Base-by-base conservation (phyloP, 2,329 filamentous ascomycete species). In the Sphaerulina musiva region DNA sequence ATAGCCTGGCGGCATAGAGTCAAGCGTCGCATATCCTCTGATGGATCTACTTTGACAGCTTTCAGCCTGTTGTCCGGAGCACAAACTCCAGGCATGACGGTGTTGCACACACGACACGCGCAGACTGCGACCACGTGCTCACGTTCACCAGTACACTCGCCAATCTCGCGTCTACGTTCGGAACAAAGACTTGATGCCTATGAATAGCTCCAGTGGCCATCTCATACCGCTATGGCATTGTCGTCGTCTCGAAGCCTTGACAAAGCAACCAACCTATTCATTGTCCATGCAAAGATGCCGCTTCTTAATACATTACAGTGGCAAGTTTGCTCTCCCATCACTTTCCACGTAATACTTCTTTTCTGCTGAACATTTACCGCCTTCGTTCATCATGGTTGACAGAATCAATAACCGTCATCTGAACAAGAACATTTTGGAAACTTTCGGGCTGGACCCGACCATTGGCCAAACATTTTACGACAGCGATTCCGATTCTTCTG, bases 401-500 rank as follows among this genome's bases (percentile, higher is more conserved):
- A 11, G 10, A 38, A 38, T 38, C 10, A n/a, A n/a, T 9, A 38
- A 38, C 12, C 34, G 34, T 4, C 48, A 51, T 38, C 34, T 51
- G 6, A 46, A 46, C 42, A 51, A 51, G 34, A 46, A 46, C 32
- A 51, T 51, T 7, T 38, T 51, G 14, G 48, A 51, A 46, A 51
- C 48, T 20, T 51, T 51, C 14, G 48, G 48, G 41, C 48, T 51
- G 48, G 48, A 51, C 41, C 23, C 48, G 32, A 51, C 43, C 17
- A 41, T 39, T 26, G 41, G 32, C 34, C 44, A 41, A 12, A 51
- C 48, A n/a, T 51, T 51, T 23, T 51, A 17, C 41, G 9, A 45
- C 3, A 31, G 44, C 20, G 48, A 39, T n/a, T 34, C 32, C 23
- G 42, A 46, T 11, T n/a, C 14, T 12, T 38, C 31, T 23, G 41